phyloP scores from a whole-genome alignment of 2,329 filamentous ascomycete species.

The Coniochaeta prunicola region DNA sequence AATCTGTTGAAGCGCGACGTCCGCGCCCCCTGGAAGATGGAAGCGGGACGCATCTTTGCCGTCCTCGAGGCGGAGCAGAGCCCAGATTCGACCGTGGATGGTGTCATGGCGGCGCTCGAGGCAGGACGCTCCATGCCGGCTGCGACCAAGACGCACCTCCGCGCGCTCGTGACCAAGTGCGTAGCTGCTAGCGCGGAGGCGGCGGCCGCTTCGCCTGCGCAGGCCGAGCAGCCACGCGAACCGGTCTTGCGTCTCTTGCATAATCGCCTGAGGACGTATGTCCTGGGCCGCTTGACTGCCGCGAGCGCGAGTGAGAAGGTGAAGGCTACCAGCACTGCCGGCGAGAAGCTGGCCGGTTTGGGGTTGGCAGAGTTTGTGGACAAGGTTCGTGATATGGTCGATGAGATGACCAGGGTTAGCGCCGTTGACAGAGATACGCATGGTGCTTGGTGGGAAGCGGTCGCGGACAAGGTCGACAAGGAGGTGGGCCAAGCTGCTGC shows the following conservation, averaged over 20 bases:
- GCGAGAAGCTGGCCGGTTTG: constrained; percentile 60
- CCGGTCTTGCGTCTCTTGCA: constrained; percentile 60
- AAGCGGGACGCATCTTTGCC: constrained; percentile 63
- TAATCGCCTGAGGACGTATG: constrained; percentile 58
- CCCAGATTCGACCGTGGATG: constrained; percentile 47
- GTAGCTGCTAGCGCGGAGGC: constrained; percentile 42
- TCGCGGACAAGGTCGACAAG: constrained; percentile 48
- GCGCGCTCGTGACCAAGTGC: constrained; percentile 50
- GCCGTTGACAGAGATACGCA: constrained; percentile 62
- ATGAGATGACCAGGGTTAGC: constrained; percentile 58
- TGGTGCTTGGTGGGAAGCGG: constrained; percentile 61
- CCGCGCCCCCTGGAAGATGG: constrained; percentile 67
- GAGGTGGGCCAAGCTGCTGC: constrained; percentile 18
- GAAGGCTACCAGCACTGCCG: constrained; percentile 59
- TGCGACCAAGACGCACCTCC: constrained; percentile 52
- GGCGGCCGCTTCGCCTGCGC: constrained; percentile 22
- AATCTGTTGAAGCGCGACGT: constrained; percentile 78
- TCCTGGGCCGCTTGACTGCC: constrained; percentile 57
- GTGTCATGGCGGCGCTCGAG: constrained; percentile 56
- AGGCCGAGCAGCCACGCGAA: constrained; percentile 33
- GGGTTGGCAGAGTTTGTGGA: constrained; percentile 69
- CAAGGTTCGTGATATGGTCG: constrained; percentile 61
- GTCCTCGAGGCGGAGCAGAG: constrained; percentile 50
- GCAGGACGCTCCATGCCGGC: constrained; percentile 56
- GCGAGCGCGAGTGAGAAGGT: constrained; percentile 64